Percentiles rank a stretch among this genome's conserved stretches.
These are phyloP conservation scores for Didymella arachidicola DNA, from an alignment of 2,329 filamentous ascomycete species.

Conservation along the genomic window DNA sequence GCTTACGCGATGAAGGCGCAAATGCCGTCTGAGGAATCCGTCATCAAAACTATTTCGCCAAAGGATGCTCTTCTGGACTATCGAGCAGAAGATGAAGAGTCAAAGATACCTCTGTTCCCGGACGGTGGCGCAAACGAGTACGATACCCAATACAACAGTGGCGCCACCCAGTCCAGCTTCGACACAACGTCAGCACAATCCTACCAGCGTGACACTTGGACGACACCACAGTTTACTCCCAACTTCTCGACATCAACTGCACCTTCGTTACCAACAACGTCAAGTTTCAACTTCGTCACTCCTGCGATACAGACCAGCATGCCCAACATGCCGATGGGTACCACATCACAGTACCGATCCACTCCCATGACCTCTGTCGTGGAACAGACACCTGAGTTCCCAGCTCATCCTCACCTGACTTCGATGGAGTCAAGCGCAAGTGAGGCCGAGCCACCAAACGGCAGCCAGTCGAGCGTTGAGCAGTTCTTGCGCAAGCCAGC, in stretches of 20 bases:
- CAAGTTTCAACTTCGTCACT: constrained; percentile 57
- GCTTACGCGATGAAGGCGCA: constrained; percentile 53
- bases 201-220: constrained; percentile 47
- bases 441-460: constrained; percentile 57
- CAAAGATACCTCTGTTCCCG: constrained; percentile 77
- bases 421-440: constrained; percentile 69
- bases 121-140: constrained; percentile 64
- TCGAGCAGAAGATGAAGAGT: constrained; percentile 71
- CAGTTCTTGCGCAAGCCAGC: constrained; percentile 62
- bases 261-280: constrained; percentile 44
- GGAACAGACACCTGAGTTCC: constrained; percentile 64
- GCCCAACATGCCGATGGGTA: constrained; percentile 43
- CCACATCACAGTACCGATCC: constrained; percentile 48
- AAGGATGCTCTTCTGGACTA: constrained; percentile 92
- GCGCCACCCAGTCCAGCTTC: constrained; percentile 49
- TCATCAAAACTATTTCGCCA: constrained; percentile 88
- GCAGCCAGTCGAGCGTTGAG: constrained; percentile 50
- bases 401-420: constrained; percentile 64
- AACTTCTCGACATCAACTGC: constrained; percentile 45
- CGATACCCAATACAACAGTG: constrained; percentile 54
- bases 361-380: constrained; percentile 41
- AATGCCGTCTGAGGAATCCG: constrained; percentile 52
- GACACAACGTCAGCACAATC: constrained; percentile 47
- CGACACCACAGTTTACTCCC: constrained; percentile 45
- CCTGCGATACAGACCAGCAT: constrained; percentile 50